Percentiles rank a stretch among this genome's conserved stretches.
Evolutionary conservation across 169 alveolate genomes (phyloP).

Genomic region (Eimeria praecox): DNA sequence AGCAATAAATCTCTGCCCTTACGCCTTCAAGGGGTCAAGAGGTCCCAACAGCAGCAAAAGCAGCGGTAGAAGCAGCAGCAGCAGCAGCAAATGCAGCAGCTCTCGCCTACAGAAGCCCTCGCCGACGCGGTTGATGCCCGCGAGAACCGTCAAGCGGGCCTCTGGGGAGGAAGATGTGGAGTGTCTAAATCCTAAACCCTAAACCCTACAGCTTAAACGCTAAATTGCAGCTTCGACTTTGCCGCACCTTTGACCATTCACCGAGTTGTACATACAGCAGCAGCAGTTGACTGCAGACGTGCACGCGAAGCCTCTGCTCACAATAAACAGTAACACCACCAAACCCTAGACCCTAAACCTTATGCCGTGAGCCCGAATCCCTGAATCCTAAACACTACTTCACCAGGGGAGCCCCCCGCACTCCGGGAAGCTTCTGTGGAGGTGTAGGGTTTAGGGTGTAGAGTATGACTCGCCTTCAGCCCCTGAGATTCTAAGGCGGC

Average conservation of each 20-base stretch:
- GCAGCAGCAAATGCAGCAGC: not conserved
- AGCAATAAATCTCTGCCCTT: not conserved
- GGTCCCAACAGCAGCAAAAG: not conserved
- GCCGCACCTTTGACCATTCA: conserved; percentile 44
- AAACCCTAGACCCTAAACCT: not conserved
- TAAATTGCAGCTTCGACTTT: not conserved
- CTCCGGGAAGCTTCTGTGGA: not conserved
- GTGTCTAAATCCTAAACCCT: not conserved
- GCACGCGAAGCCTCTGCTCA: conserved; percentile 49
- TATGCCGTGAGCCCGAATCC: not conserved
- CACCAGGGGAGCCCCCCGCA: not conserved
- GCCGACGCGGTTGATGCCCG: not conserved
- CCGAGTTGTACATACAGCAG: conserved; percentile 59
- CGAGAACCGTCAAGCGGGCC: not conserved
- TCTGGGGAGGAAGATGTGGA: not conserved
- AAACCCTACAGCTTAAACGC: not conserved
- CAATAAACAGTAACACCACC: not conserved
- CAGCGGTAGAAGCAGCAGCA: not conserved
- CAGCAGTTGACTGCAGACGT: conserved; percentile 36
- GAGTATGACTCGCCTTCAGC: conserved; percentile 10
- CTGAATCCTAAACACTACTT: not conserved
- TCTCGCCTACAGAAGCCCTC: not conserved
- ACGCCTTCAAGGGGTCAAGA: not conserved
- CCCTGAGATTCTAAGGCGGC: conserved; percentile 54
- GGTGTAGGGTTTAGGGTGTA: not conserved